Evolutionary conservation across 108 stramenopile species (phyloP), one percentile per base, ranked within the genome.

Genomic region (Cyclotella sp.): DNA sequence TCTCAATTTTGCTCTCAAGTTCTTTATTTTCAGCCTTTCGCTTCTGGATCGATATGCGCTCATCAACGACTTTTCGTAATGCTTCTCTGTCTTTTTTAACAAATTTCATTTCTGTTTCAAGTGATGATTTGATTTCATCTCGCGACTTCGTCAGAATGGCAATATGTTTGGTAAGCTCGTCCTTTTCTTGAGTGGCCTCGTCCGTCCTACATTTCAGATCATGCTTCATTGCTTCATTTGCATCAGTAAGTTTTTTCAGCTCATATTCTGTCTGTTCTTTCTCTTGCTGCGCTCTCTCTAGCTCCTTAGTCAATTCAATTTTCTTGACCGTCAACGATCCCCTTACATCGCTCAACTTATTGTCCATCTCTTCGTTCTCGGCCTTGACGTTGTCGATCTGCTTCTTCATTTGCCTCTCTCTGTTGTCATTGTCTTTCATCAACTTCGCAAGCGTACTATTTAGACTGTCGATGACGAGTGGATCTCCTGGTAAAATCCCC

Each of bases 1-100:
- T 12, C 30, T 73, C 72, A 53, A 80, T 73, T 42, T 57, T 68
- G 14, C 53, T 54, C 21, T 80, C 67, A 15, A 80, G 49, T 44
- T 43, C 72, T 45, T 64, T 73, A 62, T 80, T 80, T 28, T 80
- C 79, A 19, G 49, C 60, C 67, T 80, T 73, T 67, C 53, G 53
- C 43, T 69, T 63, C 63, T 80, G 72, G 4, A 80, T 62, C 52
- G 42, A 26, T 55, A 69, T 80, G 2, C 79, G 58, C 43, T 63
- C 62, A 26, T 52, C 66, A n/a, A 62, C 27, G 28, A 73, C 61
- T 28, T 73, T 73, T 42, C 61, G 51, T 16, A 80, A 49, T 9
- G 72, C 45, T 44, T 73, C 72, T n/a, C 68, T 65, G 40, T 80
- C 79, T 44, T 73, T 73, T 44, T 80, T 60, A 0, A 80, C 68